These are phyloP conservation scores for Trametes sanguinea DNA, from an alignment of 768 basidiomycete genomes.

Conservation along the genomic window DNA sequence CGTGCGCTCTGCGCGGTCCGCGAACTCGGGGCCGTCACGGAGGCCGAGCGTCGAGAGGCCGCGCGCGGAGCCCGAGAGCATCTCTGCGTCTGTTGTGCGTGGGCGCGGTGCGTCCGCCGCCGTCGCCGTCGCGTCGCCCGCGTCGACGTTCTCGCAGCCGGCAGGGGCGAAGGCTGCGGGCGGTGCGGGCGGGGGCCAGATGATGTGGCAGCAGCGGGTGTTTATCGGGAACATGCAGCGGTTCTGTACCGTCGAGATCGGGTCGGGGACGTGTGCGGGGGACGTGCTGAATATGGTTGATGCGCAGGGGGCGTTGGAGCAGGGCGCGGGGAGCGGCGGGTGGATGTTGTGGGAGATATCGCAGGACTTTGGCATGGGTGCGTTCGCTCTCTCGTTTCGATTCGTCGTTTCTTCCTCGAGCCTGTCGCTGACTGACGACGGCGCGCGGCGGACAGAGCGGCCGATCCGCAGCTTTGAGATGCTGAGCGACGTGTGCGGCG, in stretches of 20 bases:
- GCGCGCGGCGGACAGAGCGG: constrained; percentile 57
- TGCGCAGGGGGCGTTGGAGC: constrained; percentile 63
- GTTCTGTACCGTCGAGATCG: constrained; percentile 74
- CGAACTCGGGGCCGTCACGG: constrained; percentile 20
- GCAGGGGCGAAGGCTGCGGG: neutral
- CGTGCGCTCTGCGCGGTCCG: constrained; percentile 6
- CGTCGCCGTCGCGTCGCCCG: constrained; percentile 31
- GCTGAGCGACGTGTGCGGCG: constrained; percentile 73
- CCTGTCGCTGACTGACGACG: neutral
- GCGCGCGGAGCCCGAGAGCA: constrained; percentile 15
- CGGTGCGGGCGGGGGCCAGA: constrained; percentile 16
- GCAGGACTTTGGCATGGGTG: constrained; percentile 92
- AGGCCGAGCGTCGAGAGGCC: constrained; percentile 27
- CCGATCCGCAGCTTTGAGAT: constrained; percentile 87
- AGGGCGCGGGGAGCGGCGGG: constrained; percentile 57
- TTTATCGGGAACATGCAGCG: constrained; percentile 79
- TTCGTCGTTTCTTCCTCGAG: constrained; percentile 18
- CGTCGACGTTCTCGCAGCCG: constrained; percentile 27
- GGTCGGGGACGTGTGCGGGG: constrained; percentile 63
- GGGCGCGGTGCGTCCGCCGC: constrained; percentile 25
- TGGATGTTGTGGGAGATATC: constrained; percentile 94
- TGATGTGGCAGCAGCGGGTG: constrained; percentile 61
- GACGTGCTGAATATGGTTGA: constrained; percentile 72
- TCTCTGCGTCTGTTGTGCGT: constrained; percentile 22
- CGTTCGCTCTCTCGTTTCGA: constrained; percentile 28